These are phyloP conservation scores for Plantago elongata DNA, from an alignment of 257 asterid genomes.

Conservation along the genomic window DNA sequence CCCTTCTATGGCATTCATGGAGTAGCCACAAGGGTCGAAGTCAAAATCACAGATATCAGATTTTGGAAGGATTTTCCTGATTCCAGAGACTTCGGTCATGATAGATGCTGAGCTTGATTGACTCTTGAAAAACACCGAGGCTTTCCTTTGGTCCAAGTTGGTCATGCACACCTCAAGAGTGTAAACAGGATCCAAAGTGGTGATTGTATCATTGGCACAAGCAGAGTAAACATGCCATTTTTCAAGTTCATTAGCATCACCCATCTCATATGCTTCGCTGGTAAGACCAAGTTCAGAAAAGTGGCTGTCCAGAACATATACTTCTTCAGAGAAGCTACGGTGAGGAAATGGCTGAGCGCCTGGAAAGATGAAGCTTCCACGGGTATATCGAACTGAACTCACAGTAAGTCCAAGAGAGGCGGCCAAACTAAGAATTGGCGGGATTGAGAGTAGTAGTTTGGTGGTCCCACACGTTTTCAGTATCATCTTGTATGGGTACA, in stretches of 20 bases:
- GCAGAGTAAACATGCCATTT: slow-evolving; percentile 88
- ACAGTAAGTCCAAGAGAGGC: slow-evolving; percentile 41
- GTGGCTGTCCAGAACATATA: slow-evolving; percentile 50
- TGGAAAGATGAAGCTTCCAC: slow-evolving; percentile 73
- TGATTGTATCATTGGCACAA: slow-evolving; percentile 26
- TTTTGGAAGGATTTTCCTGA: slow-evolving; percentile 58
- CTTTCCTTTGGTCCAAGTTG: slow-evolving; percentile 52
- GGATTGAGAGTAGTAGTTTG: slow-evolving; percentile 72
- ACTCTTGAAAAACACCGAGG: slow-evolving; percentile 62
- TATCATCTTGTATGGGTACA: slow-evolving; percentile 60
- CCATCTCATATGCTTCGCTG: slow-evolving; percentile 63
- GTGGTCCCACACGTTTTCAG: slow-evolving; percentile 88
- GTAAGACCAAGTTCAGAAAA: slow-evolving; percentile 47
- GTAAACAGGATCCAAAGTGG: slow-evolving; percentile 28
- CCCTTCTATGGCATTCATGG: slow-evolving; percentile 74
- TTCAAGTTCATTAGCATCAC: slow-evolving; percentile 43
- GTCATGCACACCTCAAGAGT: slow-evolving; percentile 93
- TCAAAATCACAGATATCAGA: slow-evolving; percentile 72
- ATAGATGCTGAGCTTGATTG: slow-evolving; percentile 49
- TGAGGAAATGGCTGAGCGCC: slow-evolving; percentile 79
- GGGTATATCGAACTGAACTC: slow-evolving; percentile 61
- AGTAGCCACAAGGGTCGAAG: slow-evolving; percentile 84
- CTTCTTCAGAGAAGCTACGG: slow-evolving; percentile 68
- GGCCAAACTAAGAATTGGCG: slow-evolving; percentile 51
- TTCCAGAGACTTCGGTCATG: slow-evolving; percentile 77